These are phyloP conservation scores for Maudiozyma bulderi DNA, from an alignment of 805 yeast genomes.

Conservation along the genomic window DNA sequence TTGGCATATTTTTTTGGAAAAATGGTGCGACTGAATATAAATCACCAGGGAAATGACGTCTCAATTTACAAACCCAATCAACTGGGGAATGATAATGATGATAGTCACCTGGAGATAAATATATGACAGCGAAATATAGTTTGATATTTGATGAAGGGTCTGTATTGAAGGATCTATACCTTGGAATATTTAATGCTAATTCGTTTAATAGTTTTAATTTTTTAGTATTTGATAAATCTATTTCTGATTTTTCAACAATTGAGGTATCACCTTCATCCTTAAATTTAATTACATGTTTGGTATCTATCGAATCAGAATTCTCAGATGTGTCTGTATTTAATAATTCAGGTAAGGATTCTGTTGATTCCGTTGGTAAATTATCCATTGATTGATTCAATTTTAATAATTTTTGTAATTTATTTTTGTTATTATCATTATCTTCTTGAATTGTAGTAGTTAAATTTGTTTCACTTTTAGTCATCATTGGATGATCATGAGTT, in stretches of 20 bases:
- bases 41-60: conserved; percentile 95
- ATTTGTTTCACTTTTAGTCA: conserved; percentile 23
- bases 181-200: conserved; percentile 17
- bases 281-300: conserved; percentile 32
- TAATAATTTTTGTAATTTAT: conserved; percentile 68
- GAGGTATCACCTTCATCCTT: conserved; percentile 65
- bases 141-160: conserved; percentile 42
- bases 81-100: conserved; percentile 95
- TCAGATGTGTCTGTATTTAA: neutral
- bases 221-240: conserved; percentile 9
- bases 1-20: conserved; percentile 79
- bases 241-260: conserved; percentile 20
- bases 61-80: conserved; percentile 86
- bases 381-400: conserved; percentile 42
- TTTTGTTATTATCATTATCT: conserved; percentile 36
- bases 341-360: neutral
- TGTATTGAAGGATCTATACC: conserved; percentile 8
- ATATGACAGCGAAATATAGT: conserved; percentile 81
- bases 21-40: conserved; percentile 93
- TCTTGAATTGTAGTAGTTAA: conserved; percentile 28
- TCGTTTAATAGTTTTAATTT: conserved; percentile 33
- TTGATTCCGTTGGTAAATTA: neutral
- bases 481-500: conserved; percentile 29
- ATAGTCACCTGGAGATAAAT: conserved; percentile 96
- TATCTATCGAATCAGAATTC: neutral